Evolutionary conservation across 163 green algal species (phyloP).

Genomic region (Scenedesmus sp.): DNA sequence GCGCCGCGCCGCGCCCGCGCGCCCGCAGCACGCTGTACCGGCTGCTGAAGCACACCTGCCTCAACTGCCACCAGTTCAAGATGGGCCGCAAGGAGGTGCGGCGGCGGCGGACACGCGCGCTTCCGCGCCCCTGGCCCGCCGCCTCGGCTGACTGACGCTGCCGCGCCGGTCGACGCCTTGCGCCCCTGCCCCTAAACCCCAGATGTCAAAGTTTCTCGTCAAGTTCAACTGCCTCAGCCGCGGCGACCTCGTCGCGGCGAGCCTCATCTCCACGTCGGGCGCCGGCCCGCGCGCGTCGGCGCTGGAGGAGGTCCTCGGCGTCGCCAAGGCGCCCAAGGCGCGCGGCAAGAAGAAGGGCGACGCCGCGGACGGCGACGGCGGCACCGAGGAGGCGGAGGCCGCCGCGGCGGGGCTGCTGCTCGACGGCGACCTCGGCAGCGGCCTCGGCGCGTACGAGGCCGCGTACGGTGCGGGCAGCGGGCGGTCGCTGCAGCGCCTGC

Average conservation of each 20-base stretch:
- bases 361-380: not conserved
- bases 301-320: conserved; percentile 6
- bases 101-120: too few species aligned
- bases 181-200: not conserved
- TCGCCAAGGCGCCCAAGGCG: conserved; percentile 1
- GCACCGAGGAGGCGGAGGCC: conserved; percentile 8
- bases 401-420: not conserved
- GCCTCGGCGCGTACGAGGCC: conserved; percentile 27
- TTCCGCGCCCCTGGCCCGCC: not conserved
- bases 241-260: conserved; percentile 76
- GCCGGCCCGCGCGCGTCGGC: conserved; percentile 3
- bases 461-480: conserved; percentile 4
- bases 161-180: too few species aligned
- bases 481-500: conserved; percentile 1
- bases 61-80: conserved; percentile 93
- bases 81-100: conserved; percentile 75
- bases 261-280: conserved; percentile 21
- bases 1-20: not conserved
- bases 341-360: not conserved
- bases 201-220: conserved; percentile 56
- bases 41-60: conserved; percentile 88
- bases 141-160: not conserved
- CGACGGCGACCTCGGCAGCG: conserved; percentile 26
- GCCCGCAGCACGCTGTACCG: conserved; percentile 84
- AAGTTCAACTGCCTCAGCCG: conserved; percentile 66